A percentile compares a stretch with the other conserved stretches of the same genome.
Evolutionary conservation across 2,329 filamentous ascomycete genomes (phyloP).

Genomic region (Fusarium bulbicola): DNA sequence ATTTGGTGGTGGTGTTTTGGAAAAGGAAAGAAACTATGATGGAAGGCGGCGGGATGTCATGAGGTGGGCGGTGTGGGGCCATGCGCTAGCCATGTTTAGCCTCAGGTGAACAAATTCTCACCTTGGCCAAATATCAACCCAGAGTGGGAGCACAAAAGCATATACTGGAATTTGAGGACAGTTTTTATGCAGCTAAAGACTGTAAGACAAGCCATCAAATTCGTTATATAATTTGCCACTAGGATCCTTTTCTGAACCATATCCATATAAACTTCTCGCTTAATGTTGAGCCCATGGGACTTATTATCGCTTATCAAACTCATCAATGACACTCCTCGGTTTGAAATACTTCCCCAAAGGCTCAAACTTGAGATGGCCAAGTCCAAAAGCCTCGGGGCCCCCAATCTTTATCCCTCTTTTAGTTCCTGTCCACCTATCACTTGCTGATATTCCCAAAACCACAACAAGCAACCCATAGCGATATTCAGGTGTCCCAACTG

Average conservation of each 20-base stretch:
- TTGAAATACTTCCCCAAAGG: slow-evolving; percentile 59
- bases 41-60: slow-evolving; percentile 11
- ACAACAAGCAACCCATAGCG: slow-evolving; percentile 61
- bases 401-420: slow-evolving; percentile 59
- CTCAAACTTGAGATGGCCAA: slow-evolving; percentile 57
- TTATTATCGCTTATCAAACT: slow-evolving; percentile 46
- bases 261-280: not conserved
- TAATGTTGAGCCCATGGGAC: not conserved
- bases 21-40: slow-evolving; percentile 20
- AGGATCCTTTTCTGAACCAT: not conserved
- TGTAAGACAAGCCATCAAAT: not conserved
- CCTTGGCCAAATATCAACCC: not conserved
- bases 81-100: not conserved
- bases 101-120: slow-evolving; percentile 10
- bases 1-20: not conserved
- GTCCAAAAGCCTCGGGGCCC: slow-evolving; percentile 59
- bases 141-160: not conserved
- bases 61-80: not conserved
- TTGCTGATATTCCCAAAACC: slow-evolving; percentile 57
- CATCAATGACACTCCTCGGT: slow-evolving; percentile 63
- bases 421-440: slow-evolving; percentile 56
- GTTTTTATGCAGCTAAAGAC: not conserved
- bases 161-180: not conserved
- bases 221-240: not conserved
- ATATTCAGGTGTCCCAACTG: slow-evolving; percentile 66